Percentiles rank a stretch among this genome's conserved stretches.
phyloP scores from a whole-genome alignment of 108 stramenopile genomes.

The Pseudonitzschia delicatissima region DNA sequence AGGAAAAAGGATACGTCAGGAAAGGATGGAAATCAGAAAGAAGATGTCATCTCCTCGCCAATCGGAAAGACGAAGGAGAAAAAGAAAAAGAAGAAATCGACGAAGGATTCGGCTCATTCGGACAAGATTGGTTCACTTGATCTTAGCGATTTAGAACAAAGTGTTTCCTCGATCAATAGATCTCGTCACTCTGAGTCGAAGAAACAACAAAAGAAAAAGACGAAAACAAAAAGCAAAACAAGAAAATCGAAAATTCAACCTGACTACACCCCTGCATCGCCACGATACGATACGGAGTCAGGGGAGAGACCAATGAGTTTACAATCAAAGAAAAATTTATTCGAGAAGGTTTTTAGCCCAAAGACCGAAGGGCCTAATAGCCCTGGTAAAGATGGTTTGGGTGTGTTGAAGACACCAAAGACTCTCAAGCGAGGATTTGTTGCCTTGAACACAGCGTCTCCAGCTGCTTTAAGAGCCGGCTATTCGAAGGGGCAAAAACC shows the following conservation, averaged over 20 bases:
- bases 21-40: background rate
- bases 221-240: background rate
- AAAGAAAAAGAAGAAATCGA: background rate
- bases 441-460: slow-evolving; percentile 10
- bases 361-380: background rate
- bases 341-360: background rate
- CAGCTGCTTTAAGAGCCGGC: background rate
- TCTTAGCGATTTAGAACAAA: background rate
- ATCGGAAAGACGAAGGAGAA: background rate
- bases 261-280: no score
- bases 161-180: background rate
- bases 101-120: background rate
- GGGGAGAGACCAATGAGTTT: background rate
- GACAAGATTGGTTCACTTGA: background rate
- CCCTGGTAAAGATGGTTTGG: background rate
- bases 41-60: background rate
- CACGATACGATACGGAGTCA: background rate
- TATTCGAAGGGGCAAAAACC: slow-evolving; percentile 6
- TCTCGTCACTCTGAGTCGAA: background rate
- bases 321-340: slow-evolving; percentile 4
- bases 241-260: background rate
- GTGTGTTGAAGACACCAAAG: slow-evolving; percentile 15
- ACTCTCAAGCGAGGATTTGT: slow-evolving; percentile 28
- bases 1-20: background rate
- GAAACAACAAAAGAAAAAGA: background rate